These are phyloP conservation scores for Globisporangium camurandrum DNA, from an alignment of 352 stramenopile species.

Conservation along the genomic window DNA sequence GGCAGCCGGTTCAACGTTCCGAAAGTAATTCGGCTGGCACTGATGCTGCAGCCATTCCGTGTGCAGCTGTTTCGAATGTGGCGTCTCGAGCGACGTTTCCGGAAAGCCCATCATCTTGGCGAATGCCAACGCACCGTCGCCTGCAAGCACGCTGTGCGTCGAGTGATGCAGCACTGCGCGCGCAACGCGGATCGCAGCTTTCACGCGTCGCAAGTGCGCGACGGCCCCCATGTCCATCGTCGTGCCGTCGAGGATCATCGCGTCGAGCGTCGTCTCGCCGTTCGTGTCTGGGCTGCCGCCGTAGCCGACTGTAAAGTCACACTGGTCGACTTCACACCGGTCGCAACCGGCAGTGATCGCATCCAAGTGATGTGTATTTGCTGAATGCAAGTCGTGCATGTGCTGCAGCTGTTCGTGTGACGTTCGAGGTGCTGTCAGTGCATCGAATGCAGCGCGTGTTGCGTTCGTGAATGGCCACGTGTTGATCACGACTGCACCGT, in stretches of 20 bases:
- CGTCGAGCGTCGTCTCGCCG: constrained; percentile 87
- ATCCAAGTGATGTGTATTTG: constrained; percentile 32
- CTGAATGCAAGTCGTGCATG: not conserved
- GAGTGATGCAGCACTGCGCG: constrained; percentile 86
- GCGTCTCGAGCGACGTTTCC: constrained; percentile 61
- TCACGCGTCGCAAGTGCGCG: constrained; percentile 69
- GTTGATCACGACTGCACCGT: constrained; percentile 63
- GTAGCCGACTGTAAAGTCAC: constrained; percentile 85
- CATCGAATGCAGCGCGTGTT: constrained; percentile 54
- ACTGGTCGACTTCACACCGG: constrained; percentile 79
- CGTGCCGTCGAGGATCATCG: constrained; percentile 87
- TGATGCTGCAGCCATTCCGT: constrained; percentile 41
- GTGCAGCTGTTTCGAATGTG: constrained; percentile 44
- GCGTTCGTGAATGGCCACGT: constrained; percentile 79
- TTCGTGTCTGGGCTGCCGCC: constrained; percentile 78
- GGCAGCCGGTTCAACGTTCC: constrained; percentile 65
- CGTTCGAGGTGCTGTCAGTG: constrained; percentile 15
- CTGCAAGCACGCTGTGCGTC: constrained; percentile 80
- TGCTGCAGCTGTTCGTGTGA: not conserved
- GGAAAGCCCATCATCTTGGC: constrained; percentile 89
- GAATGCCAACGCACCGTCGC: constrained; percentile 79
- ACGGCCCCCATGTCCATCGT: constrained; percentile 85
- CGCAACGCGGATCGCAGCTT: constrained; percentile 77
- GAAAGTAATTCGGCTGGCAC: constrained; percentile 90
- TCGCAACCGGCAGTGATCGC: constrained; percentile 68